Percentiles rank a stretch among this genome's conserved stretches.
These are phyloP conservation scores for Yamadazyma aaseri DNA, from an alignment of 1,139 yeast genomes.

Conservation along the genomic window DNA sequence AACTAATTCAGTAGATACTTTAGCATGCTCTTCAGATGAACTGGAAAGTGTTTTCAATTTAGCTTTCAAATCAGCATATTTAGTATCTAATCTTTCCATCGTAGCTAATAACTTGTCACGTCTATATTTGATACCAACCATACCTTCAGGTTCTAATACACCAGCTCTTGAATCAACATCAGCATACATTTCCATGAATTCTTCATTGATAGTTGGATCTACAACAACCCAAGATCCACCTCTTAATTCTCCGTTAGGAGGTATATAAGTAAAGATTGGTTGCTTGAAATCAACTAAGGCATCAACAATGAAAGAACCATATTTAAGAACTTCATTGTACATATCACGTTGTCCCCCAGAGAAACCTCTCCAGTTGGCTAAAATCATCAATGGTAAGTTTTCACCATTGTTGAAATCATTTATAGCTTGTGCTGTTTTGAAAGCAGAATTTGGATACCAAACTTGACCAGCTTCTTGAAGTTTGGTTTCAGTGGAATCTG, in stretches of 20 bases:
- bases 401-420: slow-evolving; percentile 97
- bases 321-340: slow-evolving; percentile 97
- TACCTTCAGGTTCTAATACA: slow-evolving; percentile 97
- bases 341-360: slow-evolving; percentile 99
- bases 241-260: slow-evolving; percentile 96
- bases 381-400: slow-evolving; percentile 92
- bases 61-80: slow-evolving; percentile 64
- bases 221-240: slow-evolving; percentile 99
- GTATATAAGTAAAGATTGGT: slow-evolving; percentile 94
- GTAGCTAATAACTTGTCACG: slow-evolving; percentile 86
- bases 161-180: slow-evolving; percentile 97
- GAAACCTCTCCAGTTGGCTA: slow-evolving; percentile 99
- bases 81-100: slow-evolving; percentile 84
- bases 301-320: slow-evolving; percentile 95
- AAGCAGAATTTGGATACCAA: slow-evolving; percentile 99
- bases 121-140: slow-evolving; percentile 97
- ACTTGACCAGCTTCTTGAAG: slow-evolving; percentile 98
- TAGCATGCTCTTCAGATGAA: slow-evolving; percentile 63
- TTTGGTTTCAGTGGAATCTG: slow-evolving; percentile 83
- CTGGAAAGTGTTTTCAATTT: slow-evolving; percentile 54
- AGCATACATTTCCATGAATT: slow-evolving; percentile 99
- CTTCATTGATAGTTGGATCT: slow-evolving; percentile 94
- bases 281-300: slow-evolving; percentile 95
- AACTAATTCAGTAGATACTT: slow-evolving; percentile 61
- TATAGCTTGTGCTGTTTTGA: slow-evolving; percentile 98